Conservation (phyloP, 768 basidiomycete species). For the Pholiota molesta region DNA sequence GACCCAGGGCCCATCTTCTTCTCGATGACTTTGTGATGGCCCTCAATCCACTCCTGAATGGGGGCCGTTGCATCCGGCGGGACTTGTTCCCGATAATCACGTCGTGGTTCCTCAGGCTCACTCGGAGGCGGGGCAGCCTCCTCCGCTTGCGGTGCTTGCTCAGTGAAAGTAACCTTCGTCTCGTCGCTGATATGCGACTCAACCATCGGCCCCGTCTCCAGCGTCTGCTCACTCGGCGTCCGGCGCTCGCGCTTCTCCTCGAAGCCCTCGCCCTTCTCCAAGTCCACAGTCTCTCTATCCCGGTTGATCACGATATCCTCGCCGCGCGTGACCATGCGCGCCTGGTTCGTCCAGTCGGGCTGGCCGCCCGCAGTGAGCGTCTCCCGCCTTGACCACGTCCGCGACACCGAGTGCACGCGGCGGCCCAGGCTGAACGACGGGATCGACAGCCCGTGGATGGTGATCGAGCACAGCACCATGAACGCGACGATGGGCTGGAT, state of each 20-base stretch:
- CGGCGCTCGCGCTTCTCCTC: constrained; percentile 21
- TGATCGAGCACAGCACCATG: constrained; percentile 90
- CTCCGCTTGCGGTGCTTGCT: not conserved
- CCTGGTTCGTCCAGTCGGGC: constrained; percentile 87
- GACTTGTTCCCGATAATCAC: constrained; percentile 20
- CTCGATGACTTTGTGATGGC: constrained; percentile 29
- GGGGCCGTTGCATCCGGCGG: constrained; percentile 24
- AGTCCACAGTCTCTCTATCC: constrained; percentile 41
- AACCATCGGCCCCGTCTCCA: constrained; percentile 4
- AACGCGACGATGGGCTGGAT: constrained; percentile 96
- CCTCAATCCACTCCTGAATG: constrained; percentile 31
- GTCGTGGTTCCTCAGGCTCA: not conserved
- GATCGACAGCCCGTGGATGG: constrained; percentile 89
- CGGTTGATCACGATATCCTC: constrained; percentile 87
- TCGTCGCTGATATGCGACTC: constrained; percentile 12
- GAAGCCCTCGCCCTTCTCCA: constrained; percentile 3
- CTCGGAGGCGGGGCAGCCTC: not conserved
- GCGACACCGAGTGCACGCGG: constrained; percentile 86
- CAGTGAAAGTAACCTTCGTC: constrained; percentile 8
- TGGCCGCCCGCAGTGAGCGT: constrained; percentile 26
- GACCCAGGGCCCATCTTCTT: constrained; percentile 25
- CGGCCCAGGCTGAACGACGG: constrained; percentile 92
- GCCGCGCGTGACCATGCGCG: constrained; percentile 66
- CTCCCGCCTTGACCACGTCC: constrained; percentile 87
- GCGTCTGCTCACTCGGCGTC: constrained; percentile 7